phyloP scores from a whole-genome alignment of 441 rosid genomes.

The Eutrema salsugineum region DNA sequence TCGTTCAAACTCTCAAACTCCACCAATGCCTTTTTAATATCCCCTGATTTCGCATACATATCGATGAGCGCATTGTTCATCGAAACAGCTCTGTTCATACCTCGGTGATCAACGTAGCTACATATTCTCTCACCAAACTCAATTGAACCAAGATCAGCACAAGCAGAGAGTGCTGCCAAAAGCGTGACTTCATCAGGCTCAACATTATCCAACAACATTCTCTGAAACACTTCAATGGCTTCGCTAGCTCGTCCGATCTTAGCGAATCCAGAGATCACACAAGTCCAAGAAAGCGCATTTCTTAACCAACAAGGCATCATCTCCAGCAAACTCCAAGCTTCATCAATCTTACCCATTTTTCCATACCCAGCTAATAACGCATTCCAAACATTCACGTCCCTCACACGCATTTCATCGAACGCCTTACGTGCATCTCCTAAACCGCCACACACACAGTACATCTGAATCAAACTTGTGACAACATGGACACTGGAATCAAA shows the following conservation, averaged over 20 bases:
- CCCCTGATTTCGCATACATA: slow-evolving; percentile 73
- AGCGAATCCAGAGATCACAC: slow-evolving; percentile 55
- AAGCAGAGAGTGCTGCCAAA: slow-evolving; percentile 64
- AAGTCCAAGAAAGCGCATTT: slow-evolving; percentile 61
- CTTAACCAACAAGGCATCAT: slow-evolving; percentile 43
- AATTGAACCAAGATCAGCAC: slow-evolving; percentile 60
- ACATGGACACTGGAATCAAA: slow-evolving; percentile 43
- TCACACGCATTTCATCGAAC: slow-evolving; percentile 46
- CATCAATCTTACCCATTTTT: slow-evolving; percentile 46
- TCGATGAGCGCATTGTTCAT: slow-evolving; percentile 66
- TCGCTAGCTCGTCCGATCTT: slow-evolving; percentile 49
- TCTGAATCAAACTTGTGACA: slow-evolving; percentile 51
- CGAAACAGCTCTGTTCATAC: slow-evolving; percentile 39
- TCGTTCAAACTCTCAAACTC: slow-evolving; percentile 43
- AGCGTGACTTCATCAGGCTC: slow-evolving; percentile 63
- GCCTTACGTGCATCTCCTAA: slow-evolving; percentile 45
- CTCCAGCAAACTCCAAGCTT: slow-evolving; percentile 41
- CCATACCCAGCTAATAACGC: slow-evolving; percentile 57
- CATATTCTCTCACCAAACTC: slow-evolving; percentile 58
- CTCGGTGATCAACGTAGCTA: slow-evolving; percentile 35
- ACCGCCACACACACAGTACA: slow-evolving; percentile 38
- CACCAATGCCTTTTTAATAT: slow-evolving; percentile 42
- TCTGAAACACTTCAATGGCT: slow-evolving; percentile 52
- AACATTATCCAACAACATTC: slow-evolving; percentile 52
- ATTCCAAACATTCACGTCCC: slow-evolving; percentile 52